phyloP scores from a whole-genome alignment of 805 yeast genomes.

The Wickerhamomyces bovis region DNA sequence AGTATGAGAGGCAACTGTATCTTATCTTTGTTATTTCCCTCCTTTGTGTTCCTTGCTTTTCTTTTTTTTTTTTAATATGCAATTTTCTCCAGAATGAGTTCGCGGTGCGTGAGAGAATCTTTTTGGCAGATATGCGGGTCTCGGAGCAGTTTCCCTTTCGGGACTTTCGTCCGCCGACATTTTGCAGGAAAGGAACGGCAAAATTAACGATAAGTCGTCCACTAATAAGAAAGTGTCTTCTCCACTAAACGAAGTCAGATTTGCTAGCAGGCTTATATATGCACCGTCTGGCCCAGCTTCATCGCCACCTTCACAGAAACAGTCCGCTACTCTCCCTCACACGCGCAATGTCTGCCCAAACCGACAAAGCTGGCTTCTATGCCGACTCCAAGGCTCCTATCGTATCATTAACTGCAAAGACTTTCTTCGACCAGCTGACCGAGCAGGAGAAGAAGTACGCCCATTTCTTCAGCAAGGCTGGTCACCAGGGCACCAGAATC shows the following conservation, averaged over 20 bases:
- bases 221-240: neutral
- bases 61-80: neutral
- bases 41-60: neutral
- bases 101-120: neutral
- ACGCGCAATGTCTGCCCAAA: constrained; percentile 10
- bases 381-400: constrained; percentile 69
- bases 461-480: constrained; percentile 76
- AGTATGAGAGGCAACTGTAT: neutral
- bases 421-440: constrained; percentile 62
- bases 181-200: neutral
- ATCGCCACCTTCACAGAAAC: constrained; percentile 4
- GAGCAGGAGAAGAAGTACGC: constrained; percentile 64
- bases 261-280: neutral
- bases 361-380: constrained; percentile 20
- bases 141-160: neutral
- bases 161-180: neutral
- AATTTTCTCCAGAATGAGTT: neutral
- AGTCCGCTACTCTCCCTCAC: constrained; percentile 1
- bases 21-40: neutral
- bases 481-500: constrained; percentile 78
- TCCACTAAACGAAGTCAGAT: neutral
- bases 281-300: constrained; percentile 6
- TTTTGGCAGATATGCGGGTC: neutral
- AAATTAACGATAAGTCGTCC: too few species aligned
- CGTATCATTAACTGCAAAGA: constrained; percentile 60